Evolutionary conservation across 148 eudicot genomes (phyloP), one percentile per base, ranked within the genome.

Genomic region (Polygonum aviculare): DNA sequence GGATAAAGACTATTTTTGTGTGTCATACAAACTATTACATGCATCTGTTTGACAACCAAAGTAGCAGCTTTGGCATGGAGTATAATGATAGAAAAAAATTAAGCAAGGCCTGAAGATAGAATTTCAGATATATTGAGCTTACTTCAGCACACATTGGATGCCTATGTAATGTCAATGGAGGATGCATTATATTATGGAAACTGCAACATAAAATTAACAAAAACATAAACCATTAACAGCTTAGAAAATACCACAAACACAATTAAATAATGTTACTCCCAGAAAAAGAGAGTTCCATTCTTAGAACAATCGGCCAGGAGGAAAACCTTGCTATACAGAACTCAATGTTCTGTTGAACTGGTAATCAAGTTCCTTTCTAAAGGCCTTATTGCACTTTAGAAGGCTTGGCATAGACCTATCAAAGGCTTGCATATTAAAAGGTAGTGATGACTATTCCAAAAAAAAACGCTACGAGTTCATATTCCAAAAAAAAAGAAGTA

Each of bases 131-230:
- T 74, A 70, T 16, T 74, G 39, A 82, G 85, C 95, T 92, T 85
- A 90, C 97, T 76, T 93, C 97, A 75, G 86, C 95, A 78, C 97
- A 93, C 91, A 93, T 86, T 31, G 97, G 97, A 79, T 93, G 95
- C 82, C 93, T 82, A 76, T 93, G 95, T 40, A 93, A 54, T 2
- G 97, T 90, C 74, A 93, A 79, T 80, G 95, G 95, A 78, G 95
- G 97, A 87, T 93, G 97, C 95, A 93, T 93, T 76, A n/a, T 71
- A 35, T 75, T 67, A 36, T 35, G 72, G 40, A 12, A 67, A 38
- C 72, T 67, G 72, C 45, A 67, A 36, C 6, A 33, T 2, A 2
- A 16, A 36, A 67, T 15, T 6, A 36, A 19, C 44, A 67, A 62
- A 62, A 62, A 67, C 47, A 44, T 44, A 67, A 38, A 35, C 6